Evolutionary conservation across 2,329 filamentous ascomycete species (phyloP), one percentile per base, ranked within the genome.

Genomic region (Blastomyces percursus): DNA sequence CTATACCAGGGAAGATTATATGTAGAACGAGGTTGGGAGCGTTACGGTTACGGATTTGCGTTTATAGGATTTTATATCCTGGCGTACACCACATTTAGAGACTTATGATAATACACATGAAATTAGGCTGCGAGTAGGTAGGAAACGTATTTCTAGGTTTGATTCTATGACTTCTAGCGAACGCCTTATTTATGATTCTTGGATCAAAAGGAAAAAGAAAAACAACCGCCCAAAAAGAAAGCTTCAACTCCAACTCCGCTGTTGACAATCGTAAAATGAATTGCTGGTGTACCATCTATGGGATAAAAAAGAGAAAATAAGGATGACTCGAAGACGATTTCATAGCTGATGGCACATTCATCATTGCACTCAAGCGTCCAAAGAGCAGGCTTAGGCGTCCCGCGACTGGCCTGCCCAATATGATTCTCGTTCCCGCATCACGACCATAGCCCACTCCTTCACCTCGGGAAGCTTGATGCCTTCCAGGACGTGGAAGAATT

Each of bases 401-500:
- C 70, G 67, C 64, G 69, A 54, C 69, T 81, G 77, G 24, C 72
- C 73, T 38, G 78, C 80, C 90, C 91, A 96, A 70, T 91, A 87
- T 38, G 78, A 80, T 67, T 87, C 81, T 62, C 92, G 81, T 79
- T 97, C 93, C 68, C 80, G 78, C 66, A 97, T 77, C 38, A 96
- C 78, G 66, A 91, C 85, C 32, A 83, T 80, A 0, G 87, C 88
- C 93, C 93, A 97, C 14, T 79, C 83, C 77, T 86, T 85, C 67
- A 91, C 88, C 78, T 96, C 93, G 0, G 85, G 83, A 67, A 95
- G 80, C 61, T 82, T 80, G 67, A 97, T 87, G 69, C 84, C 85
- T 56, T 79, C 81, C 9, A 89, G 84, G 2, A 96, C 94, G 71
- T 88, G 87, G 0, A 85, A 83, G 69, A 99, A 97, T 78, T 99